Conservation (phyloP, 139 green algal genomes). For the Chlorella sp. region DNA sequence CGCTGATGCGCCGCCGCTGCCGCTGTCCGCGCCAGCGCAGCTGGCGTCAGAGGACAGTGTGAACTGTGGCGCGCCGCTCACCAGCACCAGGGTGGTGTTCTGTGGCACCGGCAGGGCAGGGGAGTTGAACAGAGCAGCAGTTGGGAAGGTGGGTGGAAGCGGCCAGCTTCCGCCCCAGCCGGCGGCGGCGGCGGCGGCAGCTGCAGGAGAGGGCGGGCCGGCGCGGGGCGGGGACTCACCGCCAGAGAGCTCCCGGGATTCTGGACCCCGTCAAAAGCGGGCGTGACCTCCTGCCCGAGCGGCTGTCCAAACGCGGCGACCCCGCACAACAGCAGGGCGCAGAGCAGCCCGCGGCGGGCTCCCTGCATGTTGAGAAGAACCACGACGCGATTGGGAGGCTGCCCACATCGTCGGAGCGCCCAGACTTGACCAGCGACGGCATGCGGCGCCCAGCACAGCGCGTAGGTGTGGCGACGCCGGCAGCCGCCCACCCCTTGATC, state of each 20-base stretch:
- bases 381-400: no score
- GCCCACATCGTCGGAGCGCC: no score
- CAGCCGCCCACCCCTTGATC: no score
- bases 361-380: background rate
- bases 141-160: background rate
- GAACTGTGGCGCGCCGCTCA: background rate
- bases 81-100: background rate
- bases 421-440: no score
- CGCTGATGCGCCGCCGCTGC: background rate
- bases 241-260: background rate
- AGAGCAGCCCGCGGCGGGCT: background rate
- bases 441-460: no score
- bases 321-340: background rate
- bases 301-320: background rate
- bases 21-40: background rate
- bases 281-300: background rate
- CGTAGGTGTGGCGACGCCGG: no score
- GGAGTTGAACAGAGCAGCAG: background rate
- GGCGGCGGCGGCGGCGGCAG: no score
- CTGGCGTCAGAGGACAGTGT: background rate
- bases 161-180: no score
- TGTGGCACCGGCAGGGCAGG: background rate
- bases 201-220: background rate
- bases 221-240: background rate
- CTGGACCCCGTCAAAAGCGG: background rate